Percentiles rank a stretch among this genome's conserved stretches.
phyloP scores from a whole-genome alignment of 2,329 filamentous ascomycete species.

The Alternaria sp. region DNA sequence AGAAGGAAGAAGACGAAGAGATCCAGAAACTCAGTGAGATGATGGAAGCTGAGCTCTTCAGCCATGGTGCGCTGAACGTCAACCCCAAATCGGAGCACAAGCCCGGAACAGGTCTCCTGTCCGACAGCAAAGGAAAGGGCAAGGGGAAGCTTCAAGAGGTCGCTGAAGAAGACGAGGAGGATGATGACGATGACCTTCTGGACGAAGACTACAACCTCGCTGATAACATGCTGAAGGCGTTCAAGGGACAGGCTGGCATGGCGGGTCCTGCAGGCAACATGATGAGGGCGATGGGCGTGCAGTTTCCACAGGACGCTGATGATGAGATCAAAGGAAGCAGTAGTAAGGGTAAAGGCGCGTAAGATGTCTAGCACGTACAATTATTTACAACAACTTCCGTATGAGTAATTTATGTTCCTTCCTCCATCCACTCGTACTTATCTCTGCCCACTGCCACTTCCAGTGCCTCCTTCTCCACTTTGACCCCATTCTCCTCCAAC shows the following conservation, averaged over 20 bases:
- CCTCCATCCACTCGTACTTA: background rate
- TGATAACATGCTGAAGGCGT: constrained; percentile 88
- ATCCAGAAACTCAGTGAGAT: constrained; percentile 70
- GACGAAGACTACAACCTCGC: constrained; percentile 87
- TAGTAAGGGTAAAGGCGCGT: background rate
- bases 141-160: constrained; percentile 20
- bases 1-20: constrained; percentile 58
- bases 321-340: constrained; percentile 44
- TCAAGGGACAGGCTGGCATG: constrained; percentile 87
- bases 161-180: constrained; percentile 48
- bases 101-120: constrained; percentile 11
- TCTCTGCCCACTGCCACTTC: background rate
- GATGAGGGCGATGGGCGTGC: constrained; percentile 82
- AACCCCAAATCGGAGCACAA: constrained; percentile 28
- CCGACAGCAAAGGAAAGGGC: constrained; percentile 13
- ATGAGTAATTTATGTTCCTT: background rate
- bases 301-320: constrained; percentile 79
- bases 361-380: background rate
- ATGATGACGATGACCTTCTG: constrained; percentile 60
- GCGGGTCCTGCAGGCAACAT: constrained; percentile 88
- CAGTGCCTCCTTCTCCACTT: background rate
- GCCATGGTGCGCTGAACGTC: constrained; percentile 68
- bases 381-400: background rate
- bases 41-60: constrained; percentile 76
- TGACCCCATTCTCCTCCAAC: background rate